Percentiles rank a stretch among this genome's conserved stretches.
Evolutionary conservation across 179 eudicot species (phyloP).

Genomic region (Drosera spatulata): DNA sequence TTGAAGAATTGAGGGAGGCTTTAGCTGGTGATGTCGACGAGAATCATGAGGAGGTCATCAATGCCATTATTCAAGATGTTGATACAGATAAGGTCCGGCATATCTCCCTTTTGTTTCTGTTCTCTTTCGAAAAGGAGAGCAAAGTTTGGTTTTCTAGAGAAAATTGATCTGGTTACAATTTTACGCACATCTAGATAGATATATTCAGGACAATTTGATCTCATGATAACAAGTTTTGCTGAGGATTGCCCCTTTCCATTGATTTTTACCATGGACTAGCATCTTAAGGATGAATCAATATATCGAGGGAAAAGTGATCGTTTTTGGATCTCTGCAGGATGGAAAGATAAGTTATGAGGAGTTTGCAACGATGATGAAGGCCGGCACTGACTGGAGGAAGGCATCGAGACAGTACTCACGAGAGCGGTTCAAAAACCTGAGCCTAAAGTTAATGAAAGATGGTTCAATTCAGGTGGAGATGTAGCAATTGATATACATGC

Average conservation of each 20-base stretch:
- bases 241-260: too few relatives aligned
- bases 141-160: too few relatives aligned
- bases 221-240: too few relatives aligned
- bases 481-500: background rate
- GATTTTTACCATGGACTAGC: too few relatives aligned
- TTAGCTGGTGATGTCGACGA: slow-evolving; percentile 50
- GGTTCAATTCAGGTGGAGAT: background rate
- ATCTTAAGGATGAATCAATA: too few relatives aligned
- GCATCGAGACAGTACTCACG: slow-evolving; percentile 15
- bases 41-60: slow-evolving; percentile 63
- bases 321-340: slow-evolving; percentile 8
- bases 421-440: slow-evolving; percentile 11
- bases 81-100: slow-evolving; percentile 81
- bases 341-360: slow-evolving; percentile 15
- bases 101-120: background rate
- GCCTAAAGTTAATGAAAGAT: slow-evolving; percentile 10
- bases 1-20: slow-evolving; percentile 64
- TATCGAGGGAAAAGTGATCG: background rate
- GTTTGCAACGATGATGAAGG: slow-evolving; percentile 84
- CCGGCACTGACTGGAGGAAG: slow-evolving; percentile 91
- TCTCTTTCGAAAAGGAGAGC: background rate
- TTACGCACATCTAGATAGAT: too few relatives aligned
- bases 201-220: too few relatives aligned
- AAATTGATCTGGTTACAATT: too few relatives aligned
- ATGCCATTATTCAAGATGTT: slow-evolving; percentile 73